phyloP scores from a whole-genome alignment of 2,329 filamentous ascomycete genomes.

The Xenosphaeropsis pyriputrescens region DNA sequence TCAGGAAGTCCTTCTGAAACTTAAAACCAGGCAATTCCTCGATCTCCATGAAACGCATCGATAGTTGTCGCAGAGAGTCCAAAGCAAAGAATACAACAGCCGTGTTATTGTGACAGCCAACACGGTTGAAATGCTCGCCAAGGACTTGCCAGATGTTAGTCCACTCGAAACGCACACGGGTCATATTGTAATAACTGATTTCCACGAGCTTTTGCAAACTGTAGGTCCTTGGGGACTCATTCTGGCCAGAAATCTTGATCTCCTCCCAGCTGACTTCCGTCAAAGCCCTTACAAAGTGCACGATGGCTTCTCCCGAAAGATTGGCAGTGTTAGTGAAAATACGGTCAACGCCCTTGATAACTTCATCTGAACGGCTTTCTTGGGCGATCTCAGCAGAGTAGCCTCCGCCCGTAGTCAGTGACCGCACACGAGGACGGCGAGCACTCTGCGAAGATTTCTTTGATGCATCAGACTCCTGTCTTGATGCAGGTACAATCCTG shows the following conservation, averaged over 20 bases:
- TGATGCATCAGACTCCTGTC: constrained; percentile 37
- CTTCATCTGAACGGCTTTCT: constrained; percentile 84
- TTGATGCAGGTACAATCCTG: constrained; percentile 44
- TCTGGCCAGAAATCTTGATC: constrained; percentile 92
- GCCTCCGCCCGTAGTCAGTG: constrained; percentile 26
- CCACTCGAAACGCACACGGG: constrained; percentile 95
- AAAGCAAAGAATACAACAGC: constrained; percentile 95
- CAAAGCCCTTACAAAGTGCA: constrained; percentile 83
- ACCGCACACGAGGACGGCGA: constrained; percentile 30
- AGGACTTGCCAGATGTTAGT: constrained; percentile 94
- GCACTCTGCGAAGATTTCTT: constrained; percentile 49
- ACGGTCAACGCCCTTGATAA: constrained; percentile 81
- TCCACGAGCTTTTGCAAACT: constrained; percentile 96
- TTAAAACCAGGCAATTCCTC: constrained; percentile 97
- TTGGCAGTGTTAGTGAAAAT: constrained; percentile 97
- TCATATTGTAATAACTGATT: constrained; percentile 99
- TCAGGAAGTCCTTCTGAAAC: constrained; percentile 98
- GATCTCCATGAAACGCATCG: constrained; percentile 98
- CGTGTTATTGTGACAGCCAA: constrained; percentile 92
- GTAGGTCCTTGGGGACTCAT: constrained; percentile 90
- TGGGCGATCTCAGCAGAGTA: constrained; percentile 72
- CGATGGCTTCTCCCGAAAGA: constrained; percentile 83
- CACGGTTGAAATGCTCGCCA: constrained; percentile 96
- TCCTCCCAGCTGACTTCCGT: constrained; percentile 98
- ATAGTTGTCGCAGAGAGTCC: constrained; percentile 86